Evolutionary conservation across 495 filamentous ascomycete species (phyloP).

Genomic region (Platismatia glauca): DNA sequence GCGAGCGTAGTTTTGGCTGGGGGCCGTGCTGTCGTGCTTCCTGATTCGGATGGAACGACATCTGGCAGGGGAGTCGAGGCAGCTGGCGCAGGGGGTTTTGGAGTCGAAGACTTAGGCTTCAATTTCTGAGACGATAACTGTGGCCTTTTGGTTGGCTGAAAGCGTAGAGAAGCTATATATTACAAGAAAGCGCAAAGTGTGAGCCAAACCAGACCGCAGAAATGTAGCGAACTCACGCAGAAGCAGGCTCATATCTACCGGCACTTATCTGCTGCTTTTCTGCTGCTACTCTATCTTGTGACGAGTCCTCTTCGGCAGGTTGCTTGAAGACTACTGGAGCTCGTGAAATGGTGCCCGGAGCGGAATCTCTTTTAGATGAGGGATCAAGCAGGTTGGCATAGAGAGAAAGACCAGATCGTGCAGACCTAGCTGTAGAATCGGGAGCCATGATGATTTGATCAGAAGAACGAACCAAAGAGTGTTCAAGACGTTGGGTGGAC

Average conservation of each 20-base stretch:
- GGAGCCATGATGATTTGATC: slow-evolving; percentile 5
- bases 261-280: slow-evolving; percentile 68
- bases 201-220: slow-evolving; percentile 37
- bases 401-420: slow-evolving; percentile 42
- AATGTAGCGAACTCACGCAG: slow-evolving; percentile 20
- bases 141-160: slow-evolving; percentile 77
- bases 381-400: slow-evolving; percentile 58
- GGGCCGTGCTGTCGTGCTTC: slow-evolving; percentile 13
- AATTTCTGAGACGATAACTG: slow-evolving; percentile 59
- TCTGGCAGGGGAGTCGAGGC: slow-evolving; percentile 23
- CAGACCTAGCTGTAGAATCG: slow-evolving; percentile 3
- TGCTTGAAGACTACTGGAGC: slow-evolving; percentile 73
- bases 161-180: slow-evolving; percentile 61
- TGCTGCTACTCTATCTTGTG: slow-evolving; percentile 46
- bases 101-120: slow-evolving; percentile 49
- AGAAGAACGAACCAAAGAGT: too few relatives aligned
- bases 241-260: slow-evolving; percentile 48
- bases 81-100: slow-evolving; percentile 21
- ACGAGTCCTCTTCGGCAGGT: slow-evolving; percentile 37
- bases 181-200: slow-evolving; percentile 34
- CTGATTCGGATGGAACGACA: background rate
- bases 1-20: slow-evolving; percentile 59
- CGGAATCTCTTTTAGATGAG: slow-evolving; percentile 36
- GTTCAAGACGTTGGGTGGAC: too few relatives aligned
- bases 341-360: slow-evolving; percentile 58